Evolutionary conservation across 768 basidiomycete genomes (phyloP).

Genomic region (Hysterangium stoloniferum): DNA sequence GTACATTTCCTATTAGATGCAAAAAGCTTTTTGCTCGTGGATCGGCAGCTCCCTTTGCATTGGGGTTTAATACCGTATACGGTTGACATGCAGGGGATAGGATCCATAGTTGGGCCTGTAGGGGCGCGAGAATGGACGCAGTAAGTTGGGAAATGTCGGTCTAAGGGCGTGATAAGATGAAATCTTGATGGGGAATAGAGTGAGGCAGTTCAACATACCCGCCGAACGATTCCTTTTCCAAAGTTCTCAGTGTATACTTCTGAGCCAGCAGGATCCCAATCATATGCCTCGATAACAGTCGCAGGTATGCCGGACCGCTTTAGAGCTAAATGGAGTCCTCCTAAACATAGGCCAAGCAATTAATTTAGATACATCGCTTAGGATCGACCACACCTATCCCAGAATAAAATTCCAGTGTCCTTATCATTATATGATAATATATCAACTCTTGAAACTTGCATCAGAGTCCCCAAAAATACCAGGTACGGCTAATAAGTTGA

Average conservation of each 20-base stretch:
- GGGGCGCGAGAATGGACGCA: slow-evolving; percentile 35
- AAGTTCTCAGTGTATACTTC: slow-evolving; percentile 62
- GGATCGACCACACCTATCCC: slow-evolving; percentile 55
- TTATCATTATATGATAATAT: no score
- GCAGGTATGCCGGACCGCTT: slow-evolving; percentile 40
- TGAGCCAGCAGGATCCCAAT: slow-evolving; percentile 74
- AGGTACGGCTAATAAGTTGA: no score
- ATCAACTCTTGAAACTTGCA: no score
- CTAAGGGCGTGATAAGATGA: slow-evolving; percentile 20
- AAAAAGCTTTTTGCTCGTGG: slow-evolving; percentile 72
- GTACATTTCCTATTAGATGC: slow-evolving; percentile 53
- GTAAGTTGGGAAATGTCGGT: slow-evolving; percentile 56
- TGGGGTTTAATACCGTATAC: slow-evolving; percentile 70
- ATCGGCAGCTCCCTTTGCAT: slow-evolving; percentile 61
- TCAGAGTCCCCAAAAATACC: no score
- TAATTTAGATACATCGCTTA: background rate
- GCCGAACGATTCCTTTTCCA: slow-evolving; percentile 38
- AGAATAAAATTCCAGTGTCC: slow-evolving; percentile 60
- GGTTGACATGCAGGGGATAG: slow-evolving; percentile 81
- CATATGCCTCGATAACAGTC: slow-evolving; percentile 58
- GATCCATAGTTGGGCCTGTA: slow-evolving; percentile 62
- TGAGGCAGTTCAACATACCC: slow-evolving; percentile 35
- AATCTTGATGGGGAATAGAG: background rate
- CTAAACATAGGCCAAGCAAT: slow-evolving; percentile 28
- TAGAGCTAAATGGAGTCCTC: slow-evolving; percentile 67